Conservation (phyloP, 495 filamentous ascomycete genomes). For the Articulospora tetracladia region DNA sequence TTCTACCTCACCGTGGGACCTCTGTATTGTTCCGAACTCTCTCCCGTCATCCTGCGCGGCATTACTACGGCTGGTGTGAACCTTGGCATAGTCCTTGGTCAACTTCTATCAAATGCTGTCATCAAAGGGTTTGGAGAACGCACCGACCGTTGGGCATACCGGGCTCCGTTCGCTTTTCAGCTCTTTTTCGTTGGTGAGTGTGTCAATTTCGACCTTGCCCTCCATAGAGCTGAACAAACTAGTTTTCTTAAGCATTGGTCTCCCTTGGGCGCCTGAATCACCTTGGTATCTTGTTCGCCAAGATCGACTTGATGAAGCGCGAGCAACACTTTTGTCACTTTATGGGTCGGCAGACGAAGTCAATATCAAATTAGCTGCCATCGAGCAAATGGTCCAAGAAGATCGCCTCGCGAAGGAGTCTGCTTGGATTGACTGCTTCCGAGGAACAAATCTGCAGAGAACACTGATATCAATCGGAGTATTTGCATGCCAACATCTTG, state of each 20-base stretch:
- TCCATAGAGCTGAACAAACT: neutral
- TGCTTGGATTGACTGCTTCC: slow-evolving; percentile 50
- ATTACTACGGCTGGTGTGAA: slow-evolving; percentile 37
- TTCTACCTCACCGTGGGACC: slow-evolving; percentile 35
- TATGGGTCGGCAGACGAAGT: neutral
- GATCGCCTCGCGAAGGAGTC: neutral
- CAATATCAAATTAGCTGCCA: slow-evolving; percentile 6
- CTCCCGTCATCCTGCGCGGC: slow-evolving; percentile 37
- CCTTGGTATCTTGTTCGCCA: slow-evolving; percentile 46
- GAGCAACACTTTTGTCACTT: neutral
- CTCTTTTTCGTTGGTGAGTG: slow-evolving; percentile 29
- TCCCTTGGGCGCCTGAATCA: slow-evolving; percentile 45
- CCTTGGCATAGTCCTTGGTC: slow-evolving; percentile 35
- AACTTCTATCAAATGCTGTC: slow-evolving; percentile 36
- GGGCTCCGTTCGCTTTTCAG: slow-evolving; percentile 29
- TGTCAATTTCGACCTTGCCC: neutral
- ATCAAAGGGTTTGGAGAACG: slow-evolving; percentile 34
- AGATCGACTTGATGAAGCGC: slow-evolving; percentile 37
- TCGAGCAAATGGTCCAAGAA: slow-evolving; percentile 5
- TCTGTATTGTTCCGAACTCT: slow-evolving; percentile 35
- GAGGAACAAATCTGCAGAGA: slow-evolving; percentile 46
- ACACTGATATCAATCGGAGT: slow-evolving; percentile 49
- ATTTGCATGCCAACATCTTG: slow-evolving; percentile 43
- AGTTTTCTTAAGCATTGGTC: slow-evolving; percentile 30
- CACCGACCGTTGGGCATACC: slow-evolving; percentile 31